These are phyloP conservation scores for Phytophthora niederhauseri DNA, from an alignment of 352 stramenopile species.

Conservation along the genomic window DNA sequence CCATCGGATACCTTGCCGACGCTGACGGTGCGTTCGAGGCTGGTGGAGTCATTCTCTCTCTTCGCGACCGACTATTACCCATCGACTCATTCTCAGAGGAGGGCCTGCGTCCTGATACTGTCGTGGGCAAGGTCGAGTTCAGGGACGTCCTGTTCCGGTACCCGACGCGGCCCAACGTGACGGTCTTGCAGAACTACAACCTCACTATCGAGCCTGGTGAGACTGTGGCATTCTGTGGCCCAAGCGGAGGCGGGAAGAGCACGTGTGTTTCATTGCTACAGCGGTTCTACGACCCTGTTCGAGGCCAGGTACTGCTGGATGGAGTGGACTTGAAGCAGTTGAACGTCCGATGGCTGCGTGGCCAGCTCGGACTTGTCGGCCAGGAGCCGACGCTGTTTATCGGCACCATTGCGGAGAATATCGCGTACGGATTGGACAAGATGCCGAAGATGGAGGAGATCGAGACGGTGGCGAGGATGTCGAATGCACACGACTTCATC, in stretches of 20 bases:
- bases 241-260: not conserved
- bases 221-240: not conserved
- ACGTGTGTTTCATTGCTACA: not conserved
- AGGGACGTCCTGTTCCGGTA: slow-evolving; percentile 46
- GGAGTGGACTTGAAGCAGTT: slow-evolving; percentile 40
- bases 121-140: slow-evolving; percentile 42
- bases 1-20: slow-evolving; percentile 35
- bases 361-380: slow-evolving; percentile 34
- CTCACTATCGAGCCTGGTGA: not conserved
- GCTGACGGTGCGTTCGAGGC: slow-evolving; percentile 29
- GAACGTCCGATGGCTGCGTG: slow-evolving; percentile 43
- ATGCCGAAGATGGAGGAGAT: slow-evolving; percentile 70
- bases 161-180: slow-evolving; percentile 38
- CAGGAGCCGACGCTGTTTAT: slow-evolving; percentile 4
- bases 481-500: slow-evolving; percentile 50
- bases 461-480: slow-evolving; percentile 53
- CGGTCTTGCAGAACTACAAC: slow-evolving; percentile 27
- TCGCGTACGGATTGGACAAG: slow-evolving; percentile 51
- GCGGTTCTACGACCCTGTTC: slow-evolving; percentile 47
- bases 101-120: slow-evolving; percentile 17
- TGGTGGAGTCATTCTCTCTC: slow-evolving; percentile 21
- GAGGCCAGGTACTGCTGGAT: slow-evolving; percentile 40
- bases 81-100: slow-evolving; percentile 38
- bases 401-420: not conserved
- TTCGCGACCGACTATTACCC: slow-evolving; percentile 17